phyloP scores from a whole-genome alignment of 2,329 filamentous ascomycete species.

The Pyricularia grisea region DNA sequence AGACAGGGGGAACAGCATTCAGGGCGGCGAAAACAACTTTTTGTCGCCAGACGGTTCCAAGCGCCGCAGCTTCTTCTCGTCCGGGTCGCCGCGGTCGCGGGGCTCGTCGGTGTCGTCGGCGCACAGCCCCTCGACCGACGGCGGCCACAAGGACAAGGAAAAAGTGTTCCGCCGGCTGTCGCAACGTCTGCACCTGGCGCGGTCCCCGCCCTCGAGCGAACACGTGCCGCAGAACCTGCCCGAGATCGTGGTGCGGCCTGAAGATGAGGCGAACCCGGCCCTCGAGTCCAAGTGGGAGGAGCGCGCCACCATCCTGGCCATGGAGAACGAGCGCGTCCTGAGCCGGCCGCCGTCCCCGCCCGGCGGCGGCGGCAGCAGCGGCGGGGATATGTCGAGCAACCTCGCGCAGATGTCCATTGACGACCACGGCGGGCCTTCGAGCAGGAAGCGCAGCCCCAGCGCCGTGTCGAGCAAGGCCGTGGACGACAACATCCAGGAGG shows the following conservation, averaged over 20 bases:
- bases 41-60: slow-evolving; percentile 9
- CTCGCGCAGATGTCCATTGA: slow-evolving; percentile 19
- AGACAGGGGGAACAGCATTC: slow-evolving; percentile 14
- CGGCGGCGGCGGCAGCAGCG: slow-evolving; percentile 21
- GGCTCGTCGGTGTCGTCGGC: slow-evolving; percentile 36
- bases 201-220: slow-evolving; percentile 50
- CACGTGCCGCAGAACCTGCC: slow-evolving; percentile 75
- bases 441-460: slow-evolving; percentile 9
- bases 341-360: slow-evolving; percentile 30
- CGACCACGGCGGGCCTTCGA: slow-evolving; percentile 8
- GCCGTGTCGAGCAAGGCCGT: slow-evolving; percentile 40
- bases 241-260: slow-evolving; percentile 50
- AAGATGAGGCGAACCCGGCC: slow-evolving; percentile 26
- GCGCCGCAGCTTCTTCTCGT: slow-evolving; percentile 22
- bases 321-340: slow-evolving; percentile 42
- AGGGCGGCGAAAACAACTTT: slow-evolving; percentile 18
- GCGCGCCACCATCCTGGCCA: slow-evolving; percentile 80
- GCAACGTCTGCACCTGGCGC: slow-evolving; percentile 60
- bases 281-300: slow-evolving; percentile 79
- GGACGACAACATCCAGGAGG: slow-evolving; percentile 77
- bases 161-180: slow-evolving; percentile 43
- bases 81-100: slow-evolving; percentile 31
- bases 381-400: slow-evolving; percentile 14
- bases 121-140: slow-evolving; percentile 23
- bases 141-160: slow-evolving; percentile 21